phyloP scores from a whole-genome alignment of 208 protist species.

The Porcisia deanei region DNA sequence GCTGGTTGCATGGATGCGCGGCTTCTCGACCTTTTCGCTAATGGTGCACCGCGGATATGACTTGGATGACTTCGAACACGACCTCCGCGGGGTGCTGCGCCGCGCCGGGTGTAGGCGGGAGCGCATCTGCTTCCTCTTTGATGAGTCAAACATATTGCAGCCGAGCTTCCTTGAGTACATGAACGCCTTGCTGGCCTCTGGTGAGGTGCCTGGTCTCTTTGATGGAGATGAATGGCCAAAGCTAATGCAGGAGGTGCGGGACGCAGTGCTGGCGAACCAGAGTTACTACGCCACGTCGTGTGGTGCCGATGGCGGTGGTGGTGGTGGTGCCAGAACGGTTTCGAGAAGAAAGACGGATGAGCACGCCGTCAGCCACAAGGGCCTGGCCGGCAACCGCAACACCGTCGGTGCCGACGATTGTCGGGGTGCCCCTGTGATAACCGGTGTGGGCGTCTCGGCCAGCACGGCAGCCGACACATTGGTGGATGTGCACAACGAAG shows the following conservation, averaged over 20 bases:
- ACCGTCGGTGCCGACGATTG: neutral
- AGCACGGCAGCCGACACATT: constrained; percentile 35
- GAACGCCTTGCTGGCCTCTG: constrained; percentile 99
- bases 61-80: constrained; percentile 97
- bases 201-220: constrained; percentile 98
- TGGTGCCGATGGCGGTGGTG: constrained; percentile 11
- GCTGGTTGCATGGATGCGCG: constrained; percentile 98
- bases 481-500: constrained; percentile 84
- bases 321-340: neutral
- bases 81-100: constrained; percentile 96
- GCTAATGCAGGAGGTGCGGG: constrained; percentile 93
- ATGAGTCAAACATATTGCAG: constrained; percentile 99
- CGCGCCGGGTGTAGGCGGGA: constrained; percentile 96
- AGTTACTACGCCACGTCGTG: constrained; percentile 25
- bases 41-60: constrained; percentile 97
- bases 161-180: constrained; percentile 99
- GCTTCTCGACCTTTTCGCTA: constrained; percentile 96
- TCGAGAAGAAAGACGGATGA: too few species aligned
- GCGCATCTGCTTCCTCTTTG: constrained; percentile 99
- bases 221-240: constrained; percentile 97
- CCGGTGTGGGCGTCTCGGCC: constrained; percentile 4
- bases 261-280: constrained; percentile 42
- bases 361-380: neutral
- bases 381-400: neutral
- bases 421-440: neutral